Percentiles rank a stretch among this genome's conserved stretches.
phyloP scores from a whole-genome alignment of 2,329 filamentous ascomycete species.

The Fusarium transvaalense region DNA sequence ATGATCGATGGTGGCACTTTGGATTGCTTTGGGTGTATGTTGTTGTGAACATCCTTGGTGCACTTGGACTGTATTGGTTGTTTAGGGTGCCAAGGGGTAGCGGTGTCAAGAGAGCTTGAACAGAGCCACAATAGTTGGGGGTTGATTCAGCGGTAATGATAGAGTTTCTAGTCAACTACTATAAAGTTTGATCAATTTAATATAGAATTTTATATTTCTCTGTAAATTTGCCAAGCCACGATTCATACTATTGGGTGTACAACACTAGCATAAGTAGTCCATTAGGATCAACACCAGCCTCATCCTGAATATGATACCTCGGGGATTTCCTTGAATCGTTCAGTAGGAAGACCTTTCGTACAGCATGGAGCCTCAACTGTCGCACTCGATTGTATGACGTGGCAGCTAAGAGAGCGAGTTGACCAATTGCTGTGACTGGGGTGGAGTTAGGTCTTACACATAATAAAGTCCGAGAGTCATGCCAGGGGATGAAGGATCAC shows the following conservation, averaged over 20 bases:
- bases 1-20: constrained; percentile 67
- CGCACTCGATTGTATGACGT: neutral
- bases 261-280: no score
- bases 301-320: no score
- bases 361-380: neutral
- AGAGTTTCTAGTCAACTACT: no score
- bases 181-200: no score
- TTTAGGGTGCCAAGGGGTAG: constrained; percentile 51
- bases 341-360: no score
- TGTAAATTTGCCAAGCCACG: no score
- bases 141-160: no score
- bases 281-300: no score
- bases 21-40: constrained; percentile 67
- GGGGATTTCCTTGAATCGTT: no score
- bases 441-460: neutral
- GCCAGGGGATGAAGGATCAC: neutral
- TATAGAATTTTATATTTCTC: no score
- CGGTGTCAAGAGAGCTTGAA: constrained; percentile 38
- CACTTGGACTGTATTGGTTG: constrained; percentile 63
- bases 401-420: neutral
- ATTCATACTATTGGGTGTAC: no score
- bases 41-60: constrained; percentile 61
- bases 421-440: neutral
- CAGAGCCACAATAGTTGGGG: neutral
- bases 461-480: neutral